Evolutionary conservation across 2,329 filamentous ascomycete genomes (phyloP).

Genomic region (Laburnicola sp.): DNA sequence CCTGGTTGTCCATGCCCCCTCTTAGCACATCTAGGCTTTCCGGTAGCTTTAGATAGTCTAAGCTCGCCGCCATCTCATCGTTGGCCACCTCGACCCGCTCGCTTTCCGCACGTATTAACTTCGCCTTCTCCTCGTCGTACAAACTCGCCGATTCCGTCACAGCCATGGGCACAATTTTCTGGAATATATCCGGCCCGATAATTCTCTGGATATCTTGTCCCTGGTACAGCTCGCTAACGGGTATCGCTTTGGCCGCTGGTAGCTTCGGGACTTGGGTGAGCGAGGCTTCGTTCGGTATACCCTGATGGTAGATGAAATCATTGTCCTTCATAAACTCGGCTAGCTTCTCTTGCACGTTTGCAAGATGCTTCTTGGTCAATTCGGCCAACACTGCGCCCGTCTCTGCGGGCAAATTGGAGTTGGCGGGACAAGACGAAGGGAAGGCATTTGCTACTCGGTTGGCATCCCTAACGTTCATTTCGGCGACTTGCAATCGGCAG

Average conservation of each 20-base stretch:
- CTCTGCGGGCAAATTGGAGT: slow-evolving; percentile 81
- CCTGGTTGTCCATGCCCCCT: slow-evolving; percentile 83
- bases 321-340: slow-evolving; percentile 83
- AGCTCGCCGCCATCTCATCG: slow-evolving; percentile 90
- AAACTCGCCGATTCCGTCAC: slow-evolving; percentile 96
- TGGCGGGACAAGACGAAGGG: slow-evolving; percentile 75
- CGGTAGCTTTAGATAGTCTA: slow-evolving; percentile 91
- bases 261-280: slow-evolving; percentile 83
- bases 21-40: slow-evolving; percentile 88
- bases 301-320: slow-evolving; percentile 97
- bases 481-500: slow-evolving; percentile 78
- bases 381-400: slow-evolving; percentile 74
- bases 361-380: slow-evolving; percentile 78
- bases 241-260: slow-evolving; percentile 93
- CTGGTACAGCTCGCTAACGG: slow-evolving; percentile 93
- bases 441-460: slow-evolving; percentile 76
- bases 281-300: slow-evolving; percentile 81
- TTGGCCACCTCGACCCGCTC: slow-evolving; percentile 92
- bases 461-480: slow-evolving; percentile 77
- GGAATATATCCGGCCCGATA: slow-evolving; percentile 94
- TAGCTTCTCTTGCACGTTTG: slow-evolving; percentile 79
- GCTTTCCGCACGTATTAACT: slow-evolving; percentile 88
- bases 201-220: slow-evolving; percentile 97
- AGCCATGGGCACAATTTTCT: slow-evolving; percentile 92
- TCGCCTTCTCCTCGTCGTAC: slow-evolving; percentile 98